These are phyloP conservation scores for Chlamydomonas sp. DNA, from an alignment of 139 green algal species.

Conservation along the genomic window DNA sequence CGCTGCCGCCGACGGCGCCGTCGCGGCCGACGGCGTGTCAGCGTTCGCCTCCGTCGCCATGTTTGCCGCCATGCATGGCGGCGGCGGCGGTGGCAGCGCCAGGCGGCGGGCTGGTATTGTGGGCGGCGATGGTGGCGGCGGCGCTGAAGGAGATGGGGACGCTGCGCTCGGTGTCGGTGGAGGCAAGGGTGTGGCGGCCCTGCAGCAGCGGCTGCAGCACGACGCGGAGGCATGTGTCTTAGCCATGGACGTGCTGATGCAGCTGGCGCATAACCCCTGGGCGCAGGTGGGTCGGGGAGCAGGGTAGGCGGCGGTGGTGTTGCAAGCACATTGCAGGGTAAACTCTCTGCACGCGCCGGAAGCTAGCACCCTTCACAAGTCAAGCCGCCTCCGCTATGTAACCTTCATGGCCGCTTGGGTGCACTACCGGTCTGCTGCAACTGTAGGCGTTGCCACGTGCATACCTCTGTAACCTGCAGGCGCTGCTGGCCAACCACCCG, in stretches of 20 bases:
- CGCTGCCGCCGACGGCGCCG: too few relatives aligned
- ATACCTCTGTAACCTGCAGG: neutral
- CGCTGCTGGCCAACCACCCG: slow-evolving; percentile 35
- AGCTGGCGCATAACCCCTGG: slow-evolving; percentile 27
- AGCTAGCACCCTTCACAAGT: too few relatives aligned
- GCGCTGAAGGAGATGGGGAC: neutral
- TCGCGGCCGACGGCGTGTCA: neutral
- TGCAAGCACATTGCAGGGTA: too few relatives aligned
- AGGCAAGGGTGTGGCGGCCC: slow-evolving; percentile 4
- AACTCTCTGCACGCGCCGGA: too few relatives aligned
- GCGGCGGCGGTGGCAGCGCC: neutral
- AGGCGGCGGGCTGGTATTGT: too few relatives aligned
- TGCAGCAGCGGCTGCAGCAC: neutral
- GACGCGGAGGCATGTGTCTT: slow-evolving; percentile 24
- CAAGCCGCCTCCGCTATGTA: too few relatives aligned
- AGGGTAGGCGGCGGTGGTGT: neutral
- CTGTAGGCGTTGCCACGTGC: neutral
- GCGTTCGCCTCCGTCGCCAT: too few relatives aligned
- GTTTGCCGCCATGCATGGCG: neutral
- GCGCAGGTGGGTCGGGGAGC: neutral
- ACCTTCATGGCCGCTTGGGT: too few relatives aligned
- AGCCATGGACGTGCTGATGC: slow-evolving; percentile 14
- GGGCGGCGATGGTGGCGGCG: neutral
- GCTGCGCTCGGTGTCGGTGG: neutral
- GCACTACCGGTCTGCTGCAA: too few relatives aligned